These are phyloP conservation scores for Rhizopogon vesiculosus DNA, from an alignment of 768 basidiomycete genomes.

Conservation along the genomic window DNA sequence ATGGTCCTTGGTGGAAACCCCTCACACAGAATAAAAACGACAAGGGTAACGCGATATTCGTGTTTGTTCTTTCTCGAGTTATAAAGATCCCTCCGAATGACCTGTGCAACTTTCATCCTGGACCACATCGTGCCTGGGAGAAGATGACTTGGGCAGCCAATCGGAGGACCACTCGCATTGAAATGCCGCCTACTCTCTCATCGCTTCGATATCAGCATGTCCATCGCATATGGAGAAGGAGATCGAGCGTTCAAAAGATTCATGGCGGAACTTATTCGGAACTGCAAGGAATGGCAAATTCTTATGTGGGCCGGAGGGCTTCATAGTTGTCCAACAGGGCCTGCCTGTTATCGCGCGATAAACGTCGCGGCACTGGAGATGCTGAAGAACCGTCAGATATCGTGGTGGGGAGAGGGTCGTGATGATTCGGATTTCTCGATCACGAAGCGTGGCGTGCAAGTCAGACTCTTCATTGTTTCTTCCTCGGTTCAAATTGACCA, in stretches of 20 bases:
- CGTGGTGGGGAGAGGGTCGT: background rate
- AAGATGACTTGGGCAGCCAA: slow-evolving; percentile 11
- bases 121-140: slow-evolving; percentile 1
- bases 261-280: slow-evolving; percentile 1
- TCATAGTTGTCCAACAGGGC: background rate
- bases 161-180: slow-evolving; percentile 10
- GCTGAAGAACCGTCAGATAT: background rate
- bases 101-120: background rate
- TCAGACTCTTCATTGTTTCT: background rate
- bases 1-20: slow-evolving; percentile 3
- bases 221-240: slow-evolving; percentile 14
- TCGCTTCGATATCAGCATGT: slow-evolving; percentile 9
- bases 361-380: background rate
- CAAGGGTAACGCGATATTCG: background rate
- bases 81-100: slow-evolving; percentile 1
- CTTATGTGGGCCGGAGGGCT: slow-evolving; percentile 1
- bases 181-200: slow-evolving; percentile 13
- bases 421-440: background rate
- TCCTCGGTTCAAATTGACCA: background rate
- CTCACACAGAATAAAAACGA: background rate
- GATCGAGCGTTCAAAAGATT: slow-evolving; percentile 10
- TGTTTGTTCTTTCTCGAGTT: background rate
- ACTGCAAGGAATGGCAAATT: slow-evolving; percentile 7
- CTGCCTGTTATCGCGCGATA: background rate
- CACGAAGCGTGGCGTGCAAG: slow-evolving; percentile 5